Conservation (phyloP, 768 basidiomycete species). For the Mycena latifolia region DNA sequence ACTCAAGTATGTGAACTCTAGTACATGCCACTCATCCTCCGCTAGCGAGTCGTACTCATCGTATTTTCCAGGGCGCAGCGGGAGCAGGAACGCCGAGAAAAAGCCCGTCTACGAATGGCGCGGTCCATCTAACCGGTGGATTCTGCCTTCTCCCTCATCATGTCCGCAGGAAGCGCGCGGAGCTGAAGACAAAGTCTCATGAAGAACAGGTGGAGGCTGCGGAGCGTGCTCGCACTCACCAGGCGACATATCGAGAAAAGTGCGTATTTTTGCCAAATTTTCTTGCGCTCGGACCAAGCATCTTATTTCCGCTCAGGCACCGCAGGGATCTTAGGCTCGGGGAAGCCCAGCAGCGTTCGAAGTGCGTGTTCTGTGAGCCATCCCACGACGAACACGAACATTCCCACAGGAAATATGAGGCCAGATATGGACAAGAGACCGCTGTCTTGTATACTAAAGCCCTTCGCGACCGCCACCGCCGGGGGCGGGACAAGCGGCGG, state of each 20-base stretch:
- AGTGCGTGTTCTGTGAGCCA: background rate
- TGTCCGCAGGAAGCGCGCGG: conserved; percentile 1
- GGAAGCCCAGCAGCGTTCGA: background rate
- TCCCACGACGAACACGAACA: no score
- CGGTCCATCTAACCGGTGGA: background rate
- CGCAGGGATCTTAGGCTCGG: background rate
- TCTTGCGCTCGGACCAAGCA: background rate
- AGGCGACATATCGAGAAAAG: conserved; percentile 10
- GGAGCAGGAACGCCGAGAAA: background rate
- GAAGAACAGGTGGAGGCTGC: background rate
- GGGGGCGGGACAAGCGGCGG: background rate
- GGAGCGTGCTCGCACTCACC: background rate
- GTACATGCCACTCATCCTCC: no score
- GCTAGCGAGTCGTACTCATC: no score
- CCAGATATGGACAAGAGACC: background rate
- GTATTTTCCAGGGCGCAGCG: no score
- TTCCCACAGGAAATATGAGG: background rate
- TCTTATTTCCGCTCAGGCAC: background rate
- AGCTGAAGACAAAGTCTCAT: background rate
- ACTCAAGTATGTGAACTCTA: no score
- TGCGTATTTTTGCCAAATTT: background rate
- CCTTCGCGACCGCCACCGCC: background rate
- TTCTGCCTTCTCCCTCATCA: background rate
- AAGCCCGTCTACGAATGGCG: background rate
- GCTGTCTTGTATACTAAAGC: background rate